Conservation (phyloP, 148 eudicot genomes). For the Vaccinium vitisidaea region DNA sequence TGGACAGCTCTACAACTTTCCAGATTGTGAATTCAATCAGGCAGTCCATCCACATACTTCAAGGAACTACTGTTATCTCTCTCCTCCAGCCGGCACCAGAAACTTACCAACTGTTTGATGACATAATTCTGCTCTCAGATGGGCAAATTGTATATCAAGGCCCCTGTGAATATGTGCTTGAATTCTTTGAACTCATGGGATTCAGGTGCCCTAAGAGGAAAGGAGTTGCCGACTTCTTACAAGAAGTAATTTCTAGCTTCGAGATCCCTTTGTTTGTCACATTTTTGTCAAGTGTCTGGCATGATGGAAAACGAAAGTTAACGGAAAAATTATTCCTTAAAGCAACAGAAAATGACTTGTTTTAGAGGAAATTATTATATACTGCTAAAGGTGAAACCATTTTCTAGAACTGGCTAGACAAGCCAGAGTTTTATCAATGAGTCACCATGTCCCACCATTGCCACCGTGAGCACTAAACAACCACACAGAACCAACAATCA, state of each 20-base stretch:
- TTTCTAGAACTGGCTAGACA: not conserved
- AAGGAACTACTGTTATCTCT: conserved; percentile 75
- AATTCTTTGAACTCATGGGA: conserved; percentile 84
- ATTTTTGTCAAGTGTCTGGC: not conserved
- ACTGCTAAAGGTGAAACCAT: not conserved
- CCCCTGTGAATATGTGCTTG: conserved; percentile 71
- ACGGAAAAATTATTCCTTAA: not conserved
- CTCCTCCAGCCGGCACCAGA: conserved; percentile 91
- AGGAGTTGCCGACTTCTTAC: conserved; percentile 88
- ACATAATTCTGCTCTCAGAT: conserved; percentile 73
- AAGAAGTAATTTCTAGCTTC: conserved; percentile 52
- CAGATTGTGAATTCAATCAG: conserved; percentile 79
- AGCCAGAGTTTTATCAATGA: not conserved
- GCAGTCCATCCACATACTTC: conserved; percentile 74
- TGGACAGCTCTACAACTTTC: conserved; percentile 91
- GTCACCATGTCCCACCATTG: not conserved
- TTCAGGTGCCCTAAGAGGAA: conserved; percentile 88
- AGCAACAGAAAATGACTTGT: not conserved
- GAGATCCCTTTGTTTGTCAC: not conserved
- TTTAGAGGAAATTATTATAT: not conserved
- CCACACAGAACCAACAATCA: not conserved
- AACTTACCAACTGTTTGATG: conserved; percentile 76
- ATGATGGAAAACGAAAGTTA: not conserved
- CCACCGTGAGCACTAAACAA: not conserved
- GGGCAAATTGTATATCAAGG: conserved; percentile 89